Evolutionary conservation across 352 stramenopile genomes (phyloP).

Genomic region (Phytophthora hibernalis): DNA sequence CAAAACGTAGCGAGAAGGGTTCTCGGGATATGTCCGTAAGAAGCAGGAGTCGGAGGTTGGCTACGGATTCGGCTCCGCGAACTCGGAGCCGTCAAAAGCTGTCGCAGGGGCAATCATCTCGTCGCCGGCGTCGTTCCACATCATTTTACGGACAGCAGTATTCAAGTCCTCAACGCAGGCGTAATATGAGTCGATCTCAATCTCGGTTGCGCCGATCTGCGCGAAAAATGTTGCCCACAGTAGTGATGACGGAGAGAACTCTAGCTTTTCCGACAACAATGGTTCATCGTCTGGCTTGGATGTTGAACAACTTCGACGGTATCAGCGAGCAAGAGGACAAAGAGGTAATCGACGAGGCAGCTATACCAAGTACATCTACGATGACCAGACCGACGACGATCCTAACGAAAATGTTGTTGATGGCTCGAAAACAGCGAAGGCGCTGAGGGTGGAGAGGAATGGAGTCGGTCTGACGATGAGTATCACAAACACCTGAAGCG

Average conservation of each 20-base stretch:
- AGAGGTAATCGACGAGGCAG: conserved; percentile 6
- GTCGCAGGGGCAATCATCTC: conserved; percentile 5
- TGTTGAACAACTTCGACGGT: conserved; percentile 41
- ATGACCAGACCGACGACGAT: conserved; percentile 17
- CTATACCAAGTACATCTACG: conserved; percentile 1
- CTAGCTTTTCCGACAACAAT: conserved; percentile 24
- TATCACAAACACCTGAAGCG: conserved; percentile 70
- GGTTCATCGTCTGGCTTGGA: conserved; percentile 52
- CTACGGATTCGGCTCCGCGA: conserved; percentile 3
- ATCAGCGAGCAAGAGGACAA: conserved; percentile 30
- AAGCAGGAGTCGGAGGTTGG: conserved; percentile 8
- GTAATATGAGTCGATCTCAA: conserved; percentile 18
- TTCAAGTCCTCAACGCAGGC: conserved; percentile 17
- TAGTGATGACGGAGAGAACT: conserved; percentile 7
- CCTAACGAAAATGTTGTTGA: background rate
- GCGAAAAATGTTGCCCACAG: conserved; percentile 5
- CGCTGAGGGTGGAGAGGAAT: conserved; percentile 28
- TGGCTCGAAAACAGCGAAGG: conserved; percentile 19
- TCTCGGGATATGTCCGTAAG: background rate
- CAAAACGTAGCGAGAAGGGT: conserved; percentile 4
- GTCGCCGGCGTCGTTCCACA: conserved; percentile 5
- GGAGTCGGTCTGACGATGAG: conserved; percentile 59
- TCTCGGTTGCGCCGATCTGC: conserved; percentile 6
- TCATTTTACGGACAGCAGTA: conserved; percentile 4
- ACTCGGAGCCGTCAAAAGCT: conserved; percentile 18